phyloP scores from a whole-genome alignment of 176 grass and related monocot species.

The Poa annua region DNA sequence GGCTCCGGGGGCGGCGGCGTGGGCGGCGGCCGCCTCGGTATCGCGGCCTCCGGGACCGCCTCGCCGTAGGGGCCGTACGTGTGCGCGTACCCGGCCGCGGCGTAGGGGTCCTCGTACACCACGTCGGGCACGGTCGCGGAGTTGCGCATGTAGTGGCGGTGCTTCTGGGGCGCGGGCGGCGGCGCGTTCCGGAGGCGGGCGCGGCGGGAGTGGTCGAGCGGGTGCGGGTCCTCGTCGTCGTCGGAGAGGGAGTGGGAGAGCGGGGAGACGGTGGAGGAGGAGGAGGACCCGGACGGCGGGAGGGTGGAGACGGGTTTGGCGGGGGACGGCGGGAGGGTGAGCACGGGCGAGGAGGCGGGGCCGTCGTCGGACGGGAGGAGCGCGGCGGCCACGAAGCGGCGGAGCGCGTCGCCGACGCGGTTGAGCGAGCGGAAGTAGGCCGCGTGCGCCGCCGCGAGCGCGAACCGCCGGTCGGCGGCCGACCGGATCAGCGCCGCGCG shows the following conservation, averaged over 20 bases:
- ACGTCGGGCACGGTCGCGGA: slow-evolving; percentile 53
- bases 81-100: slow-evolving; percentile 15
- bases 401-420: slow-evolving; percentile 66
- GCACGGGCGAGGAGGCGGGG: slow-evolving; percentile 63
- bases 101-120: slow-evolving; percentile 46
- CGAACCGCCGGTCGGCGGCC: slow-evolving; percentile 58
- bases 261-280: slow-evolving; percentile 73
- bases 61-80: slow-evolving; percentile 45
- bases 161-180: background rate
- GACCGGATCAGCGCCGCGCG: slow-evolving; percentile 65
- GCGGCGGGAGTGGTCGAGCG: background rate
- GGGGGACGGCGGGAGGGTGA: slow-evolving; percentile 74
- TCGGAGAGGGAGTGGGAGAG: slow-evolving; percentile 79
- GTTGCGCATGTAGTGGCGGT: slow-evolving; percentile 52
- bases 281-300: slow-evolving; percentile 49
- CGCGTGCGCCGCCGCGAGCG: slow-evolving; percentile 70
- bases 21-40: slow-evolving; percentile 10
- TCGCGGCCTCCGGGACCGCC: slow-evolving; percentile 6
- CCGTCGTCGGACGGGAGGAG: slow-evolving; percentile 39
- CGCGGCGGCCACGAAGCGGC: slow-evolving; percentile 64
- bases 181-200: background rate
- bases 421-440: slow-evolving; percentile 74
- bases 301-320: slow-evolving; percentile 48
- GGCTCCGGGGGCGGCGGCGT: slow-evolving; percentile 54
- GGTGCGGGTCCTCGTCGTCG: slow-evolving; percentile 41